Evolutionary conservation across 202 grass and related monocot genomes (phyloP).

Genomic region (Eragrostis tef): DNA sequence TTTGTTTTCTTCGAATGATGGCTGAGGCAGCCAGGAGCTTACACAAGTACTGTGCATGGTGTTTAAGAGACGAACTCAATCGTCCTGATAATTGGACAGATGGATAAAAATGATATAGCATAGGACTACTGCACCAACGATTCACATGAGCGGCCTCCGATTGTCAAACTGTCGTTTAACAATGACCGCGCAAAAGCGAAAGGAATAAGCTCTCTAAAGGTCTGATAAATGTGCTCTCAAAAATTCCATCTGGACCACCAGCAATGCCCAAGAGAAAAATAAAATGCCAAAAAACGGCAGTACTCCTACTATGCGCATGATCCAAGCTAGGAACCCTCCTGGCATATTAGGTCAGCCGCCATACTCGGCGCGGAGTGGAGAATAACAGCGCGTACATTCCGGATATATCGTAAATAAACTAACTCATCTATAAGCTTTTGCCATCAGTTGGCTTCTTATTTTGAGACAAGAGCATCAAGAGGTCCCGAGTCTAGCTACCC

Average conservation of each 20-base stretch:
- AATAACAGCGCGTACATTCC: slow-evolving; percentile 27
- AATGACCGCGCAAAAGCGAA: background rate
- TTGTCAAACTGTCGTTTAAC: no score
- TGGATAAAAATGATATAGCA: background rate
- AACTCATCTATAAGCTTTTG: background rate
- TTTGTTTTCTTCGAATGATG: background rate
- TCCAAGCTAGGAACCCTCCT: background rate
- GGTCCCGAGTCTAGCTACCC: slow-evolving; percentile 28
- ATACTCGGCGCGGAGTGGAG: slow-evolving; percentile 4
- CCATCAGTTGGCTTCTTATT: background rate
- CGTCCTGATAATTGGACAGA: no score
- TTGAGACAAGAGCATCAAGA: slow-evolving; percentile 2
- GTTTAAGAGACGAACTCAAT: no score
- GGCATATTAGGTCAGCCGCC: slow-evolving; percentile 42
- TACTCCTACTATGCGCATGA: background rate
- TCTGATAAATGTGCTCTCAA: background rate
- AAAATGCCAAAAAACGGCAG: background rate
- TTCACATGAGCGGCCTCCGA: no score
- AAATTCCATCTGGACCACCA: background rate
- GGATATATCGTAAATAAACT: background rate
- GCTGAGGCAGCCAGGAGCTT: no score
- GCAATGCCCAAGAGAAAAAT: background rate
- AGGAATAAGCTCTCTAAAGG: slow-evolving; percentile 4
- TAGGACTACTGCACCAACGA: background rate
- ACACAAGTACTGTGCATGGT: no score